Evolutionary conservation across 2,329 filamentous ascomycete genomes (phyloP).

Genomic region (Pseudogymnoascus sp.): DNA sequence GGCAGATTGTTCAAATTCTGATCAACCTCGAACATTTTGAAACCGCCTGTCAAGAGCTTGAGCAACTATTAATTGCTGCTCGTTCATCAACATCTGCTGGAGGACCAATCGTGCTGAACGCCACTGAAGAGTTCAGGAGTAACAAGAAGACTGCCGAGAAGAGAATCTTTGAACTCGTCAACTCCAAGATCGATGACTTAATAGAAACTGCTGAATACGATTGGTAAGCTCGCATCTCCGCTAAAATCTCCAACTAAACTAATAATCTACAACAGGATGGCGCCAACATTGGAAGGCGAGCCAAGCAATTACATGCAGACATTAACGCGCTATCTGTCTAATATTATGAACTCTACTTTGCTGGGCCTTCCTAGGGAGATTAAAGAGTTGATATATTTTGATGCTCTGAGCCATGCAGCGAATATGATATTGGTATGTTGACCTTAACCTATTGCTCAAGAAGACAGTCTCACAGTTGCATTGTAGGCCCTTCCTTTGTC

Average conservation of each 20-base stretch:
- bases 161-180: slow-evolving; percentile 95
- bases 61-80: slow-evolving; percentile 76
- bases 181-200: slow-evolving; percentile 96
- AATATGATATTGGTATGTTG: slow-evolving; percentile 65
- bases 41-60: slow-evolving; percentile 80
- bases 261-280: slow-evolving; percentile 37
- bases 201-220: slow-evolving; percentile 97
- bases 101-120: slow-evolving; percentile 69
- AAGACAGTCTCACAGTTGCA: not conserved
- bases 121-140: slow-evolving; percentile 76
- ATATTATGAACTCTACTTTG: slow-evolving; percentile 93
- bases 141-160: slow-evolving; percentile 97
- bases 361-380: slow-evolving; percentile 90
- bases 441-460: not conserved
- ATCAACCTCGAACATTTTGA: slow-evolving; percentile 98
- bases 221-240: slow-evolving; percentile 51
- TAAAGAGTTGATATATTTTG: slow-evolving; percentile 96
- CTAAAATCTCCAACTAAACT: not conserved
- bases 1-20: slow-evolving; percentile 95
- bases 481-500: slow-evolving; percentile 44
- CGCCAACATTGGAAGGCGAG: slow-evolving; percentile 54
- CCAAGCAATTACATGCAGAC: slow-evolving; percentile 95
- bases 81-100: slow-evolving; percentile 75
- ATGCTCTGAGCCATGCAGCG: slow-evolving; percentile 84
- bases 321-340: slow-evolving; percentile 81